These are phyloP conservation scores for Xylariaceae sp. DNA, from an alignment of 2,329 filamentous ascomycete species.

Conservation along the genomic window DNA sequence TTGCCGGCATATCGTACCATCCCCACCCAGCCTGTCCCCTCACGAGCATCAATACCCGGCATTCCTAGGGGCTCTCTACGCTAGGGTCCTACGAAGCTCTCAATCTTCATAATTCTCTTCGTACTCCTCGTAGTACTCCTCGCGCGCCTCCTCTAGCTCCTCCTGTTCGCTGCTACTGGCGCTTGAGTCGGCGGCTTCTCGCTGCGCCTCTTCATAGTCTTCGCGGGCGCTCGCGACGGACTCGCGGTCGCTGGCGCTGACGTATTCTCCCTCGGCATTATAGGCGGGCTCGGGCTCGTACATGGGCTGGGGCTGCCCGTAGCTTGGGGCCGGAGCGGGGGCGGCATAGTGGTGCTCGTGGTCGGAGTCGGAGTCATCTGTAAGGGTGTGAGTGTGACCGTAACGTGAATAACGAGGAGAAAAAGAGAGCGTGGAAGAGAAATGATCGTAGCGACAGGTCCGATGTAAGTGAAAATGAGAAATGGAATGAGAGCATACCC, in stretches of 20 bases:
- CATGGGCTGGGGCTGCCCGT: constrained; percentile 2
- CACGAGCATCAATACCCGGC: no score
- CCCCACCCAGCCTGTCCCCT: no score
- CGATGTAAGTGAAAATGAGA: no score
- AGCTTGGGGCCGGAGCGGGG: constrained; percentile 3
- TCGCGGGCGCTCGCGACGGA: constrained; percentile 33
- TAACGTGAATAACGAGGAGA: neutral
- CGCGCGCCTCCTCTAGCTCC: constrained; percentile 46
- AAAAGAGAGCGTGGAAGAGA: neutral
- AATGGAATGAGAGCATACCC: constrained; percentile 33
- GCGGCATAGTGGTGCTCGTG: constrained; percentile 19
- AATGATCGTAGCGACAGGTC: no score
- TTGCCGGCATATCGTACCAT: no score
- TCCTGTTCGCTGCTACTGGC: constrained; percentile 49
- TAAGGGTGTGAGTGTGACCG: constrained; percentile 7
- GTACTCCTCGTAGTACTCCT: constrained; percentile 46
- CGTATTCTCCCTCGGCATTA: constrained; percentile 37
- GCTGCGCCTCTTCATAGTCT: constrained; percentile 38
- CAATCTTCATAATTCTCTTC: constrained; percentile 33
- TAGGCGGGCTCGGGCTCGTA: constrained; percentile 26
- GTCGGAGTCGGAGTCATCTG: constrained; percentile 26
- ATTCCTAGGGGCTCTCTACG: no score
- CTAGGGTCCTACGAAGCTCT: no score
- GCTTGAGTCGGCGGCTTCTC: constrained; percentile 34
- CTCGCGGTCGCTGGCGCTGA: constrained; percentile 37